A percentile compares a stretch with the other conserved stretches of the same genome.
phyloP scores from a whole-genome alignment of 2,329 filamentous ascomycete genomes.

The Metarhizium album region DNA sequence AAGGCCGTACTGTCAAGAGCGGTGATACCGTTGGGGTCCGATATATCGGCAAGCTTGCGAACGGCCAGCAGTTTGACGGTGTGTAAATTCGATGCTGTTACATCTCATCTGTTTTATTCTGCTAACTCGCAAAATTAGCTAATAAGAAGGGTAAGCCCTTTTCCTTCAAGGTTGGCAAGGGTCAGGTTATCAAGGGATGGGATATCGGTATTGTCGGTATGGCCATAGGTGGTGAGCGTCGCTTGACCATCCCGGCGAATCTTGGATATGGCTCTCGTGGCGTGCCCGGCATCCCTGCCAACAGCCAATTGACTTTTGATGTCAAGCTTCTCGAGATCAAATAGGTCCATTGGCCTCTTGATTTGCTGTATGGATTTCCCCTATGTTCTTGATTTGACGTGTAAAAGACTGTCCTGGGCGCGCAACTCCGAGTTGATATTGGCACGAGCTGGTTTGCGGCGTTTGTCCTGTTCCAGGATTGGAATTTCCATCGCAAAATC shows the following conservation, averaged over 20 bases:
- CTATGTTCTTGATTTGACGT: neutral
- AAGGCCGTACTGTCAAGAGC: slow-evolving; percentile 75
- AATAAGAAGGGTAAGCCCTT: slow-evolving; percentile 99
- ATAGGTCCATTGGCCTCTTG: slow-evolving; percentile 33
- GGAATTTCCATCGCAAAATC: slow-evolving; percentile 1
- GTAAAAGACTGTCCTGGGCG: slow-evolving; percentile 5
- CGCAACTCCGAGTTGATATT: neutral
- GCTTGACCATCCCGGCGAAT: slow-evolving; percentile 77
- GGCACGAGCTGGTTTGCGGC: slow-evolving; percentile 8
- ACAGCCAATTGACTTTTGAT: slow-evolving; percentile 89
- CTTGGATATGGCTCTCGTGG: slow-evolving; percentile 83
- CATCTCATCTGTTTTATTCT: neutral
- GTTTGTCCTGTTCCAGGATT: slow-evolving; percentile 6
- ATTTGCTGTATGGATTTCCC: neutral
- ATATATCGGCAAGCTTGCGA: slow-evolving; percentile 93
- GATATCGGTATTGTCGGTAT: slow-evolving; percentile 91
- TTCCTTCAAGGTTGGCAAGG: slow-evolving; percentile 84
- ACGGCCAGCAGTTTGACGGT: slow-evolving; percentile 94
- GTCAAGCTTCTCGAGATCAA: slow-evolving; percentile 78
- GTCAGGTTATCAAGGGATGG: slow-evolving; percentile 98
- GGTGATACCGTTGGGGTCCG: slow-evolving; percentile 87
- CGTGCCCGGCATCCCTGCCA: slow-evolving; percentile 75
- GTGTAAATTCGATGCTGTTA: neutral
- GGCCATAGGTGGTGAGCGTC: slow-evolving; percentile 85
- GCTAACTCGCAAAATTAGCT: slow-evolving; percentile 37